Base-by-base conservation (phyloP, 768 basidiomycete genomes). In the Auriscalpium microsporum region DNA sequence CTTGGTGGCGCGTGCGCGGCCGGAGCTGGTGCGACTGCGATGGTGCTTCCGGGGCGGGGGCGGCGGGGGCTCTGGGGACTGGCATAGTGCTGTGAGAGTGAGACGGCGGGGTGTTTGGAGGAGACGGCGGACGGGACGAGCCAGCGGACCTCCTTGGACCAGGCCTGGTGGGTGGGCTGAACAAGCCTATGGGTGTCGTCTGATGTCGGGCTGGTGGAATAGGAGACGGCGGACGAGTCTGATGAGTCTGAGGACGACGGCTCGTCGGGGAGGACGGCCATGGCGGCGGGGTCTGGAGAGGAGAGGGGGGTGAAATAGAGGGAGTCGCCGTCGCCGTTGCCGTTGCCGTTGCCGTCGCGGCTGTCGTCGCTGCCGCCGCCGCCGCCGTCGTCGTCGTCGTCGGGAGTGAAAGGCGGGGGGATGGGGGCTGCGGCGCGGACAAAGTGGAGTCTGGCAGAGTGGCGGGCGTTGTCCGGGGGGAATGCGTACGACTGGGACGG, bases 111-210 rank as follows among this genome's bases (percentile, higher is more conserved):
- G 53, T 48, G 33, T 37, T 53, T 45, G 34, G 44, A 14, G 6
- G 57, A 52, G 37, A 61, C 34, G 21, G 68, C 65, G 40, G 78
- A 65, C 50, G 72, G 65, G 34, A 71, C 77, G 34, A 88, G 78
- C 82, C 81, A 86, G 36, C 82, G 76, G 16, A 85, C 78, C 50
- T 87, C 85, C 58, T 76, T 79, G 11, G 81, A 78, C 86, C 84
- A 87, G 60, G 84, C 79, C 52, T 81, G 75, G 62, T 81, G 78
- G 4, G 76, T 77, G 64, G 75, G 74, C 16, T 71, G 70, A 46
- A 52, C 49, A 28, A 34, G 9, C 21, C 14, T 14, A 28, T 54
- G 45, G 21, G 44, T 48, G 16, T 60, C 61, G 23, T 62, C 61
- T 13, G 58, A 60, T 8, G 61, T 62, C 13, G 61, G 56, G 49